These are phyloP conservation scores for Austroboletus festivus DNA, from an alignment of 768 basidiomycete species.

Conservation along the genomic window DNA sequence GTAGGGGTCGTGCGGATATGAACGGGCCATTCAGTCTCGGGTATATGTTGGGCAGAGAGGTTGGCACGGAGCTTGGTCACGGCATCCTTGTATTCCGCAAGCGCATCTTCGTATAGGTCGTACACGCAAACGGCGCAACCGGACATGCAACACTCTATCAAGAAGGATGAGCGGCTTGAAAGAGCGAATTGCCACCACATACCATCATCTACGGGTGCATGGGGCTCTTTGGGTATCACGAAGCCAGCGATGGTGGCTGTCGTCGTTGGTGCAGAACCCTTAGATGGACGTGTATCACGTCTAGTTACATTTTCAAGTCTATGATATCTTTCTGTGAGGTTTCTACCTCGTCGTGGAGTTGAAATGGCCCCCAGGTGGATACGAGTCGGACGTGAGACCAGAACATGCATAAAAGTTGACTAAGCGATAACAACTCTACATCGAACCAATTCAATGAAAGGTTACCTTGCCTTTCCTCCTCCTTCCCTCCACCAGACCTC, in stretches of 20 bases:
- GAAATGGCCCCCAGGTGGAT: too few species aligned
- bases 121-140: slow-evolving; percentile 92
- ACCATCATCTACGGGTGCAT: slow-evolving; percentile 67
- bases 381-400: too few species aligned
- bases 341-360: too few species aligned
- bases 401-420: not conserved
- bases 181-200: slow-evolving; percentile 10
- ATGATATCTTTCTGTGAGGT: too few species aligned
- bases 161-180: not conserved
- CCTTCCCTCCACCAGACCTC: too few species aligned
- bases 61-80: slow-evolving; percentile 47
- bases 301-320: too few species aligned
- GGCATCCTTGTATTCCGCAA: slow-evolving; percentile 58
- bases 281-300: too few species aligned
- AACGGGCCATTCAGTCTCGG: slow-evolving; percentile 64
- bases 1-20: slow-evolving; percentile 35
- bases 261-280: slow-evolving; percentile 1
- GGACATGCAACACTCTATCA: slow-evolving; percentile 89
- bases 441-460: slow-evolving; percentile 16
- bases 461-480: slow-evolving; percentile 26
- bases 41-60: slow-evolving; percentile 47
- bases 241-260: slow-evolving; percentile 23
- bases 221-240: slow-evolving; percentile 60
- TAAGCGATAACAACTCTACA: not conserved
- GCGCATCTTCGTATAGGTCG: slow-evolving; percentile 77